A percentile compares a stretch with the other conserved stretches of the same genome.
Evolutionary conservation across 1,284 basidiomycete genomes (phyloP).

Genomic region (Cutaneotrichosporon spelunceum): DNA sequence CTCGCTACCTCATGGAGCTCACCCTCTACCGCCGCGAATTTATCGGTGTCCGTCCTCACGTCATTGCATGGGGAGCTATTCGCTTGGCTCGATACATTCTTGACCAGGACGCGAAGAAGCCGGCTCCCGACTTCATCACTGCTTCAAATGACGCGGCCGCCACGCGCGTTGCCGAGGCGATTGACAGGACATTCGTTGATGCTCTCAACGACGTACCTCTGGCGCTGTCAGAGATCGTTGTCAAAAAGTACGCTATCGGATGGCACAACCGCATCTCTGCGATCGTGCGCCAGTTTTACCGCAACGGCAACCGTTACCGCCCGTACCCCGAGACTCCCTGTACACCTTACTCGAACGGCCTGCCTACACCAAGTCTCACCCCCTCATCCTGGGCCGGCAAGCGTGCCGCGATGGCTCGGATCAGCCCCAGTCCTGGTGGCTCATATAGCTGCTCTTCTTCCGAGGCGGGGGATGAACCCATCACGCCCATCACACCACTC

Average conservation of each 20-base stretch:
- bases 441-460: slow-evolving; percentile 46
- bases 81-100: slow-evolving; percentile 84
- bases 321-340: slow-evolving; percentile 40
- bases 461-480: slow-evolving; percentile 50
- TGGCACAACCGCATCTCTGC: slow-evolving; percentile 94
- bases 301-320: slow-evolving; percentile 54
- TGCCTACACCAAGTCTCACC: slow-evolving; percentile 43
- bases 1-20: slow-evolving; percentile 97
- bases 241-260: slow-evolving; percentile 92
- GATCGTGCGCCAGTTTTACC: slow-evolving; percentile 85
- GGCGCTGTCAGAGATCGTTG: slow-evolving; percentile 43
- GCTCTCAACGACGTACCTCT: slow-evolving; percentile 71
- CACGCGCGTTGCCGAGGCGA: slow-evolving; percentile 62
- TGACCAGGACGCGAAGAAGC: slow-evolving; percentile 63
- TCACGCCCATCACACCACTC: slow-evolving; percentile 50
- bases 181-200: slow-evolving; percentile 80
- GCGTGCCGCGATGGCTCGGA: slow-evolving; percentile 16
- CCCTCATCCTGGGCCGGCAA: slow-evolving; percentile 39
- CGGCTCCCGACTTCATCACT: slow-evolving; percentile 52
- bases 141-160: slow-evolving; percentile 30
- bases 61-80: slow-evolving; percentile 81
- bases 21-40: slow-evolving; percentile 97
- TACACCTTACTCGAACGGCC: slow-evolving; percentile 36
- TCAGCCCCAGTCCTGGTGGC: slow-evolving; percentile 37
- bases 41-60: slow-evolving; percentile 76